A percentile compares a stretch with the other conserved stretches of the same genome.
Conservation (phyloP, 202 grass and related monocot genomes). For the Eragrostis tef region DNA sequence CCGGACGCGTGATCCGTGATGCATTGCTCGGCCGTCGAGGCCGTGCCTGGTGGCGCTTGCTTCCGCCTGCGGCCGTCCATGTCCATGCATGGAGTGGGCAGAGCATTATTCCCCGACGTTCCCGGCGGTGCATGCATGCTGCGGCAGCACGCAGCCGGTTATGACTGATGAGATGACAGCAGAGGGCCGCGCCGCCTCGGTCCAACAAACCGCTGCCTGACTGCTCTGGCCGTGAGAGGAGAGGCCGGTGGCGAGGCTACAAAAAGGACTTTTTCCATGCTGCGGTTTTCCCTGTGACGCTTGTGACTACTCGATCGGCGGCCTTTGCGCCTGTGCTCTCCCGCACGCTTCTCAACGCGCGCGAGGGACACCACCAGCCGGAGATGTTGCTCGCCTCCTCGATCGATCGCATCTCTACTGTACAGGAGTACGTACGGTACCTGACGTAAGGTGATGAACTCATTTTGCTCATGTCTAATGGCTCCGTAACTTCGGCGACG, state of each 20-base stretch:
- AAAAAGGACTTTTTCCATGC: background rate
- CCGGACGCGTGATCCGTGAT: too few relatives aligned
- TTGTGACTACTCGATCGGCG: slow-evolving; percentile 9
- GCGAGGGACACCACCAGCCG: background rate
- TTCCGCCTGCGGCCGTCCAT: background rate
- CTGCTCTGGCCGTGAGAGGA: too few relatives aligned
- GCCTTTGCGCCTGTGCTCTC: background rate
- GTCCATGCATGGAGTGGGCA: background rate
- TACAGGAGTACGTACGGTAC: background rate
- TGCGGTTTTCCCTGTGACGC: background rate
- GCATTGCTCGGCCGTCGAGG: too few relatives aligned
- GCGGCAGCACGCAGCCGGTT: background rate
- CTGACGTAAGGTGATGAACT: background rate
- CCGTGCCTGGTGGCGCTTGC: background rate
- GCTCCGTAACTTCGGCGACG: background rate
- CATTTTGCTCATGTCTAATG: background rate
- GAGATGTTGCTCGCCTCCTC: background rate
- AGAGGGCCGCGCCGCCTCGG: slow-evolving; percentile 13
- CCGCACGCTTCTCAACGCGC: background rate
- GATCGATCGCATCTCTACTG: too few relatives aligned
- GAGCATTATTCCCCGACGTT: slow-evolving; percentile 42
- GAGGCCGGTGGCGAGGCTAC: background rate
- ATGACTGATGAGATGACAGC: background rate
- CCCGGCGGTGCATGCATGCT: slow-evolving; percentile 50
- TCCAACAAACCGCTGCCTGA: background rate